phyloP scores from a whole-genome alignment of 2,329 filamentous ascomycete species.

The Diaporthe australafricana region DNA sequence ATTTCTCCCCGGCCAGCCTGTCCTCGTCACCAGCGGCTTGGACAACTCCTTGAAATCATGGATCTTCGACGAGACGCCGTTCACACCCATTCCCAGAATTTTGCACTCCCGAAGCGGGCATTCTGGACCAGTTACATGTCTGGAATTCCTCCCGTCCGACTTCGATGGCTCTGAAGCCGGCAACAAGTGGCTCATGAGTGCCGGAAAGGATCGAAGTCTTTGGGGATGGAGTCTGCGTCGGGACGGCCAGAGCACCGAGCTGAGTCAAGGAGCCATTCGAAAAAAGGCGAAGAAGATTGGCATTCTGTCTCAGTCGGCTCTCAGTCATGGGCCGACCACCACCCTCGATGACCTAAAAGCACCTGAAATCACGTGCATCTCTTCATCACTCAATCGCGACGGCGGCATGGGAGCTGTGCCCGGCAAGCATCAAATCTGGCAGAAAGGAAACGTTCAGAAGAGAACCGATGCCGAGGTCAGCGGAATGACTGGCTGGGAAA shows the following conservation, averaged over 20 bases:
- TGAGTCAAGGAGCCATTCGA: slow-evolving; percentile 90
- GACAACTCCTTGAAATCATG: slow-evolving; percentile 96
- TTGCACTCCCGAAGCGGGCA: slow-evolving; percentile 91
- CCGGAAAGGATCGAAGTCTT: slow-evolving; percentile 87
- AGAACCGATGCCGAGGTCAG: slow-evolving; percentile 77
- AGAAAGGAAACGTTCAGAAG: slow-evolving; percentile 75
- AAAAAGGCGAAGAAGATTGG: slow-evolving; percentile 91
- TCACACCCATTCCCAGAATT: slow-evolving; percentile 86
- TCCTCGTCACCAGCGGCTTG: slow-evolving; percentile 88
- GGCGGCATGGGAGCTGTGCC: slow-evolving; percentile 90
- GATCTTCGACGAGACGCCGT: slow-evolving; percentile 95
- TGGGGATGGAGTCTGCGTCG: slow-evolving; percentile 97
- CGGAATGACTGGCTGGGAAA: slow-evolving; percentile 93
- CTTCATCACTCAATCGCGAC: slow-evolving; percentile 92
- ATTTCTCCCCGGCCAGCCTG: slow-evolving; percentile 88
- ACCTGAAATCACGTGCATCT: slow-evolving; percentile 90
- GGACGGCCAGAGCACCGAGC: slow-evolving; percentile 92
- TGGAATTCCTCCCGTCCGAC: slow-evolving; percentile 87
- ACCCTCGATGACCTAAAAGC: slow-evolving; percentile 84
- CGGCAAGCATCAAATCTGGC: slow-evolving; percentile 85
- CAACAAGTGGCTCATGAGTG: slow-evolving; percentile 95
- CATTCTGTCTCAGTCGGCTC: slow-evolving; percentile 69
- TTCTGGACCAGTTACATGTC: slow-evolving; percentile 83
- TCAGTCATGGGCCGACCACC: slow-evolving; percentile 70
- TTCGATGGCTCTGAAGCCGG: slow-evolving; percentile 89